Base-by-base conservation (phyloP, 2,329 filamentous ascomycete genomes). In the Botrytis porri region DNA sequence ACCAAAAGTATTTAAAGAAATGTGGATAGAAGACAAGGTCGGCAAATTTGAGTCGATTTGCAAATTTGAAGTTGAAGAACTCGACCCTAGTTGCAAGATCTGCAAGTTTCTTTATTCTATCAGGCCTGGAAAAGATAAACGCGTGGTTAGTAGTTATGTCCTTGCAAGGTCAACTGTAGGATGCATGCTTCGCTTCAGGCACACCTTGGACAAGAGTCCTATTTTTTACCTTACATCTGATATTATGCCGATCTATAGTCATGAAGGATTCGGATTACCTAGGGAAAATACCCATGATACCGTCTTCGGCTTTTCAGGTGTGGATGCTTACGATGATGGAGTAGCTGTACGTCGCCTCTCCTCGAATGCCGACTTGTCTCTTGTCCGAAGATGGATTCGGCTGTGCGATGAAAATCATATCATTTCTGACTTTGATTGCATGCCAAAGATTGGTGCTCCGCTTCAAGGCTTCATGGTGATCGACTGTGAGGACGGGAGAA, bases 151-250 rank as follows among this genome's bases (percentile, higher is more conserved):
- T n/a, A n/a, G n/a, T n/a, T n/a, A n/a, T n/a, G n/a, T n/a, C n/a
- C n/a, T 51, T 25, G 10, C 0, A n/a, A 14, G 45, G 45, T 51
- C 48, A 51, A 51, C 48, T 51, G 48, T 2, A 51, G 10, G 10
- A 14, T 0, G 2, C 2, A 4, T 48, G 22, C 25, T 25, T 48
- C 9, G 9, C 45, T 48, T 25, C 2, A 1, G 4, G 43, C 8
- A 2, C 20, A 8, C 8, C 20, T 48, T 25, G 4, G 0, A 4
- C 8, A 5, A 25, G 1, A 25, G 0, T 0, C 1, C 2, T 12
- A 0, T 48, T 0, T 51, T 51, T 51, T 51, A n/a, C 48, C 25
- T 54, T 5, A 22, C 14, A 7, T 10, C 4, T 54, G 12, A 12
- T 16, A 14, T 6, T 5, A n/a, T 54, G 4, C 1, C n/a, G n/a